These are phyloP conservation scores for Acer yangbiense DNA, from an alignment of 345 rosid genomes.

Conservation along the genomic window DNA sequence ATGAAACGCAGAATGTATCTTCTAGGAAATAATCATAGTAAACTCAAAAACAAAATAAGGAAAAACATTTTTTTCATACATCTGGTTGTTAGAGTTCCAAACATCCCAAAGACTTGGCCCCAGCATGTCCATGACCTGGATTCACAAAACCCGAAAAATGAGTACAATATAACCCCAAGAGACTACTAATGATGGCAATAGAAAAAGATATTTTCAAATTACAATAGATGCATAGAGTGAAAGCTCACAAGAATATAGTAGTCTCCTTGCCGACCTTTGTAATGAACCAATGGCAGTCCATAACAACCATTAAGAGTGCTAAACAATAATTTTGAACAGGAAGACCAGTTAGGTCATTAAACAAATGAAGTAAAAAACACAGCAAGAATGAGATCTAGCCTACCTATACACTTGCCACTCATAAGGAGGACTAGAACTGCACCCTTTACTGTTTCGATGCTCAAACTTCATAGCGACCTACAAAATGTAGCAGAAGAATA, in stretches of 20 bases:
- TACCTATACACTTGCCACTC: constrained; percentile 78
- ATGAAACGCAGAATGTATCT: neutral
- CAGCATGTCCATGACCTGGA: constrained; percentile 59
- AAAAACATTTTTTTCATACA: constrained; percentile 33
- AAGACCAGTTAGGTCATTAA: constrained; percentile 21
- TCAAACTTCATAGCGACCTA: constrained; percentile 77
- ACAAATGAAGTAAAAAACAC: neutral
- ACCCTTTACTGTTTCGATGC: constrained; percentile 65
- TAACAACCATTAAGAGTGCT: constrained; percentile 52
- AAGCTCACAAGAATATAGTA: constrained; percentile 54
- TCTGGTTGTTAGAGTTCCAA: constrained; percentile 47
- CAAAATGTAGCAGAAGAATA: constrained; percentile 2
- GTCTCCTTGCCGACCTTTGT: constrained; percentile 63
- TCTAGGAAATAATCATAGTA: neutral
- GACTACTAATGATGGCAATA: neutral
- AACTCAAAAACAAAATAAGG: neutral
- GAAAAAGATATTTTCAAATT: neutral
- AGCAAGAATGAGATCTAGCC: constrained; percentile 6
- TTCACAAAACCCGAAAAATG: neutral
- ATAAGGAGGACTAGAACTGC: constrained; percentile 63
- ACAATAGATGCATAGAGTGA: neutral
- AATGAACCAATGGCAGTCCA: constrained; percentile 53
- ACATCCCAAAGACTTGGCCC: constrained; percentile 69
- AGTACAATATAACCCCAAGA: neutral
- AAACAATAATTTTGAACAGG: constrained; percentile 17